A percentile compares a stretch with the other conserved stretches of the same genome.
Conservation (phyloP, 208 protist genomes). For the Crithidia fasciculata region DNA sequence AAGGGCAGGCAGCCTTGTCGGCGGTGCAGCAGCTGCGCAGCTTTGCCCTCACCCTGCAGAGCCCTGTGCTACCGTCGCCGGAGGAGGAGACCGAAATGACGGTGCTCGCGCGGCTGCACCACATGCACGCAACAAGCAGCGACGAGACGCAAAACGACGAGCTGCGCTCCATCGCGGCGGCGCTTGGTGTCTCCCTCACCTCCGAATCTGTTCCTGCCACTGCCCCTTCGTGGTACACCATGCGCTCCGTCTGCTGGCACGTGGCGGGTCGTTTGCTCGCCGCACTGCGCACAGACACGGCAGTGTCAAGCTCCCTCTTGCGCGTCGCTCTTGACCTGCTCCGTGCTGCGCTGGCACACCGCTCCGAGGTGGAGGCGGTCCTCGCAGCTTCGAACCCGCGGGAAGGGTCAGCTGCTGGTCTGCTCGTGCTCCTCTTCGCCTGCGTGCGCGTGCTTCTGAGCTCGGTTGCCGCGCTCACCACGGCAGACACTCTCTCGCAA, state of each 20-base stretch:
- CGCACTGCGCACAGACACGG: constrained; percentile 13
- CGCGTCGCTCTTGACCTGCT: constrained; percentile 15
- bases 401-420: constrained; percentile 28
- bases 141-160: background rate
- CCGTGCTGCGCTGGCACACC: constrained; percentile 1
- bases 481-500: constrained; percentile 1
- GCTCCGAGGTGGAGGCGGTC: constrained; percentile 8
- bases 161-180: background rate
- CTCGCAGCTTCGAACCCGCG: constrained; percentile 15
- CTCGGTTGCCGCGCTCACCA: background rate
- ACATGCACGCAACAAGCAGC: background rate
- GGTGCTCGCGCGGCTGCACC: constrained; percentile 35
- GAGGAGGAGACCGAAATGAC: constrained; percentile 48
- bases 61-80: constrained; percentile 40
- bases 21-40: constrained; percentile 49
- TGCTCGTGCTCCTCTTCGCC: constrained; percentile 47
- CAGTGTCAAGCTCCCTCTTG: background rate
- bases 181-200: background rate
- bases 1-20: constrained; percentile 5
- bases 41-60: constrained; percentile 51
- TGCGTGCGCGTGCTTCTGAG: constrained; percentile 35
- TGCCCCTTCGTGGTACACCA: constrained; percentile 40
- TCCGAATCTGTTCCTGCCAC: background rate
- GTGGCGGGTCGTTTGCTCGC: constrained; percentile 40
- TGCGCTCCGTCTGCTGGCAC: constrained; percentile 50